A percentile compares a stretch with the other conserved stretches of the same genome.
Conservation (phyloP, 1,284 basidiomycete species). For the Pulveroboletus sp. region DNA sequence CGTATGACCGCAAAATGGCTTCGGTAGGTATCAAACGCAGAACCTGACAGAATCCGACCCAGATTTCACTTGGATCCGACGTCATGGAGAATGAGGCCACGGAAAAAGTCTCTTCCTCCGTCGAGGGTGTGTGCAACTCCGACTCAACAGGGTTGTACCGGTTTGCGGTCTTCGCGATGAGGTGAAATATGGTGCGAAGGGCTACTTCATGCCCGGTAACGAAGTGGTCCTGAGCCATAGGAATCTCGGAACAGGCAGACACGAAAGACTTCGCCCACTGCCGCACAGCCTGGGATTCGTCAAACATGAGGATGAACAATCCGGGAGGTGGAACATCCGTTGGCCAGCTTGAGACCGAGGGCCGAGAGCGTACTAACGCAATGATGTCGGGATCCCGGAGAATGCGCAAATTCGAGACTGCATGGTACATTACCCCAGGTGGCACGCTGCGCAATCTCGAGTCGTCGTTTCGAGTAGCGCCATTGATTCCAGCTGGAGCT, state of each 20-base stretch:
- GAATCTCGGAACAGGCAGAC: conserved; percentile 37
- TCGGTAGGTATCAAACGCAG: conserved; percentile 57
- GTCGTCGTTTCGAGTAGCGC: conserved; percentile 13
- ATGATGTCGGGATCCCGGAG: conserved; percentile 55
- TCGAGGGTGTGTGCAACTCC: background rate
- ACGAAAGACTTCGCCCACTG: conserved; percentile 58
- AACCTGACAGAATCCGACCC: conserved; percentile 52
- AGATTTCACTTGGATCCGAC: conserved; percentile 47
- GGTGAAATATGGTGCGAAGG: conserved; percentile 42
- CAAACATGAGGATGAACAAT: conserved; percentile 59
- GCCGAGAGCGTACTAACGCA: conserved; percentile 43
- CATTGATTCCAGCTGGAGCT: conserved; percentile 37
- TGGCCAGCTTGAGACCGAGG: conserved; percentile 57
- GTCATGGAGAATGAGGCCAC: conserved; percentile 35
- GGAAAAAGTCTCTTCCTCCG: conserved; percentile 9
- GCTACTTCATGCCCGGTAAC: conserved; percentile 46
- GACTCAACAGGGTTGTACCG: background rate
- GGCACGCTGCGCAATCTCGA: conserved; percentile 39
- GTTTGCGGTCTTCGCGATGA: conserved; percentile 19
- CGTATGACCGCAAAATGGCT: conserved; percentile 40
- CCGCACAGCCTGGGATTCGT: conserved; percentile 50
- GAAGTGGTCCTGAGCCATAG: conserved; percentile 52
- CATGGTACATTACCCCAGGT: conserved; percentile 60
- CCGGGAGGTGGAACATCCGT: conserved; percentile 56
- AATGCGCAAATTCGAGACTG: conserved; percentile 64